Evolutionary conservation across 2,329 filamentous ascomycete species (phyloP).

Genomic region (Fusarium chlamydosporum): DNA sequence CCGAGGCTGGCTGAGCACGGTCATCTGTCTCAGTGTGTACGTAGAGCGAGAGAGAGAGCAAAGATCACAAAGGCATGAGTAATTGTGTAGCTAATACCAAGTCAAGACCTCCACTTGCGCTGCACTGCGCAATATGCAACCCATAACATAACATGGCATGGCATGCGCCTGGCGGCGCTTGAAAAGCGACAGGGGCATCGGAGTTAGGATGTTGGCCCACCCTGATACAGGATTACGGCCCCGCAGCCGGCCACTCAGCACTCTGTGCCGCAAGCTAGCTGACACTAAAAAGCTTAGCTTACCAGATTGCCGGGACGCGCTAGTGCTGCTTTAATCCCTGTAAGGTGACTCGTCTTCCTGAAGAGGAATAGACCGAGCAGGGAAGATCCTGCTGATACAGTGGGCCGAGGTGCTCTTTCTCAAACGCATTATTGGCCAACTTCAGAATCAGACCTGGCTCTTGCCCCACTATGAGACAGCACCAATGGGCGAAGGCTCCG

Average conservation of each 20-base stretch:
- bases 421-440: slow-evolving; percentile 40
- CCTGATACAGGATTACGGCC: slow-evolving; percentile 39
- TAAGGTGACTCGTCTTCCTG: slow-evolving; percentile 22
- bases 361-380: slow-evolving; percentile 25
- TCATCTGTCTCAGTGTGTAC: slow-evolving; percentile 4
- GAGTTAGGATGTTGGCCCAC: slow-evolving; percentile 22
- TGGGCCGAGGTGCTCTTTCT: background rate
- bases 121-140: slow-evolving; percentile 39
- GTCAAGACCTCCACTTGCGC: slow-evolving; percentile 27
- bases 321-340: slow-evolving; percentile 45
- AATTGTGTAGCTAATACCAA: slow-evolving; percentile 37
- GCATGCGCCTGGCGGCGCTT: slow-evolving; percentile 41
- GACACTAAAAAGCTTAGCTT: slow-evolving; percentile 50
- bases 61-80: slow-evolving; percentile 35
- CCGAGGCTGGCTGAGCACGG: slow-evolving; percentile 12
- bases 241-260: slow-evolving; percentile 50
- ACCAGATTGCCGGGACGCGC: slow-evolving; percentile 57
- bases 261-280: slow-evolving; percentile 37
- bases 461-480: slow-evolving; percentile 1
- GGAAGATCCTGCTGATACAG: slow-evolving; percentile 20
- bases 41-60: background rate
- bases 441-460: slow-evolving; percentile 23
- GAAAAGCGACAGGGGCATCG: slow-evolving; percentile 45
- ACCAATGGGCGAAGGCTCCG: slow-evolving; percentile 52
- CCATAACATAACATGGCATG: slow-evolving; percentile 37